Evolutionary conservation across 176 grass and related monocot species (phyloP).

Genomic region (Triticum urartu): DNA sequence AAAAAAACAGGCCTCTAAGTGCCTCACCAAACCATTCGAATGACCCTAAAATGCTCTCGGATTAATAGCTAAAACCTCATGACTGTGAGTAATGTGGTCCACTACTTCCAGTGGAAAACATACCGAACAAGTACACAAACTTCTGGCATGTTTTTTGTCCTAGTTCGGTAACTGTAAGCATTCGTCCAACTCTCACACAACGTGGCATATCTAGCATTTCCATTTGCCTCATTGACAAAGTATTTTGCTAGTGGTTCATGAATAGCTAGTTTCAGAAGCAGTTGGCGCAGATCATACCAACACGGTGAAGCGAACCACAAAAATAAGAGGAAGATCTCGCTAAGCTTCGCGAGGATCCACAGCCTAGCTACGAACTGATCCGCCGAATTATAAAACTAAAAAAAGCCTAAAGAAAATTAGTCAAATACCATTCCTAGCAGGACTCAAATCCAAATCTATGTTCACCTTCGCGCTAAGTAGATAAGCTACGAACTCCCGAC

Average conservation of each 20-base stretch:
- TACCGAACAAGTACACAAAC: not conserved
- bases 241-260: not conserved
- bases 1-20: not conserved
- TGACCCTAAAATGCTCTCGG: not conserved
- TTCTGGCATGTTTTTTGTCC: not conserved
- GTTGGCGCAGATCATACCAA: not conserved
- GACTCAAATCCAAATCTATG: not conserved
- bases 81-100: not conserved
- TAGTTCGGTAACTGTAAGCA: not conserved
- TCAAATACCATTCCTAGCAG: not conserved
- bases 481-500: not conserved
- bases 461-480: not conserved
- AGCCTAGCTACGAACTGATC: not conserved
- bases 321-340: not conserved
- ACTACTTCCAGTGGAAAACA: not conserved
- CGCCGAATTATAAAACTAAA: not conserved
- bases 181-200: not conserved
- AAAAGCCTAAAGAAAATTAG: not conserved
- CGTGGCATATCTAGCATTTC: not conserved
- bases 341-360: not conserved
- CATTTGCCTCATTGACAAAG: not conserved
- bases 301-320: not conserved
- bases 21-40: not conserved
- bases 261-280: not conserved
- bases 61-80: not conserved